Evolutionary conservation across 2,329 filamentous ascomycete species (phyloP).

Genomic region (Colletotrichum higginsianum): DNA sequence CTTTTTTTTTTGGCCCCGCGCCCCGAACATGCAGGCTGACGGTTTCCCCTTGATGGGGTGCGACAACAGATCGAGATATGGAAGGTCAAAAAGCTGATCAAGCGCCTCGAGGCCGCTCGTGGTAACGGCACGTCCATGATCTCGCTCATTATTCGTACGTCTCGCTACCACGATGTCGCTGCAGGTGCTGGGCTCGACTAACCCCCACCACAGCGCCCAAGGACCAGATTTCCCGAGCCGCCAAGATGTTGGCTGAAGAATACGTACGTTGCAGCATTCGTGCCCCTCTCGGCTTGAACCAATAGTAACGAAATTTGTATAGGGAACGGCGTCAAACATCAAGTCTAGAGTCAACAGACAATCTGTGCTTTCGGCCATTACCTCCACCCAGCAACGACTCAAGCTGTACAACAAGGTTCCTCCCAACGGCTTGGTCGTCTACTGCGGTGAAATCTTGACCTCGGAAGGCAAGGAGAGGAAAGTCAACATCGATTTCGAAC

Average conservation of each 20-base stretch:
- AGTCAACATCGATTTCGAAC: constrained; percentile 99
- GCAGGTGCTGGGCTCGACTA: constrained; percentile 16
- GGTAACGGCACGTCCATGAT: constrained; percentile 99
- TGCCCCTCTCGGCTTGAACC: constrained; percentile 31
- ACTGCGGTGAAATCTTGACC: constrained; percentile 99
- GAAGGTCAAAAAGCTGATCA: constrained; percentile 99
- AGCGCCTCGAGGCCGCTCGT: constrained; percentile 95
- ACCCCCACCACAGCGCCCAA: constrained; percentile 80
- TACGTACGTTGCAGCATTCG: constrained; percentile 74
- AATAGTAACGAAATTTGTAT: constrained; percentile 46
- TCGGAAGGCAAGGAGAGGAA: constrained; percentile 98
- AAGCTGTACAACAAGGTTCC: constrained; percentile 99
- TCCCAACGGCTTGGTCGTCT: constrained; percentile 96
- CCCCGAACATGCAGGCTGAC: constrained; percentile 40
- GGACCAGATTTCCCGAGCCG: constrained; percentile 94
- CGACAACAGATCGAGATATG: constrained; percentile 78
- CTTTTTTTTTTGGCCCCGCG: constrained; percentile 37
- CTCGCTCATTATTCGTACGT: constrained; percentile 92
- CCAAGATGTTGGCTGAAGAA: constrained; percentile 99
- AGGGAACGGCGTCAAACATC: constrained; percentile 99
- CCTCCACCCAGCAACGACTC: constrained; percentile 97
- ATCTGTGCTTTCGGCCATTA: constrained; percentile 97
- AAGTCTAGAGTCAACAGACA: constrained; percentile 99
- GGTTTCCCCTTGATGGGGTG: constrained; percentile 36
- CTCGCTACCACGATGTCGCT: constrained; percentile 32